Evolutionary conservation across 345 rosid species (phyloP).

Genomic region (Carallia pectinifolia): DNA sequence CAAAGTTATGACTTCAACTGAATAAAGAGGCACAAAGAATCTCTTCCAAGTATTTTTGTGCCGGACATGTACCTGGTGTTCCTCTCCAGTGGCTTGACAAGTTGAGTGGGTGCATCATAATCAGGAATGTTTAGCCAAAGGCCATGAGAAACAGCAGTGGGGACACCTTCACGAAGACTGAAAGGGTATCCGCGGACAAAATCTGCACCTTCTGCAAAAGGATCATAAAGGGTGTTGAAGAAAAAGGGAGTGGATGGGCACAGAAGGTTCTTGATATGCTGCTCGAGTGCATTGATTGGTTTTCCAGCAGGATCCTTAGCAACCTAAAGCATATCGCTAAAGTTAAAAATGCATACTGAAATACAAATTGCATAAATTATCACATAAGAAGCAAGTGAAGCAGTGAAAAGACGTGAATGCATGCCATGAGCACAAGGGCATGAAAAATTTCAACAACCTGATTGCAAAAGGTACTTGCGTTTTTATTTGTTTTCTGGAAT

Average conservation of each 20-base stretch:
- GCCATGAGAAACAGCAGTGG: conserved; percentile 94
- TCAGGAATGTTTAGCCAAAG: conserved; percentile 99
- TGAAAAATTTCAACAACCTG: too few species aligned
- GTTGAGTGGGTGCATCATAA: conserved; percentile 98
- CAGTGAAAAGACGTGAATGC: background rate
- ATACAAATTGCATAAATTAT: background rate
- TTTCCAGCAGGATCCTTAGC: conserved; percentile 86
- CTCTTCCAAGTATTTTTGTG: background rate
- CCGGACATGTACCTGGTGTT: conserved; percentile 63
- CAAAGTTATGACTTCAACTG: background rate
- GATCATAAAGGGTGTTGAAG: conserved; percentile 97
- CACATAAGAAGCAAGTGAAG: background rate
- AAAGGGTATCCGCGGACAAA: conserved; percentile 98
- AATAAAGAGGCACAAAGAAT: background rate
- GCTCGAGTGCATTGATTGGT: conserved; percentile 84
- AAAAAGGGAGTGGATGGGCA: conserved; percentile 84
- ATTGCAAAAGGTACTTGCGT: too few species aligned
- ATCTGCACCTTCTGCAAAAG: conserved; percentile 84
- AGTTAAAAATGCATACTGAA: background rate
- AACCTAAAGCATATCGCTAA: conserved; percentile 43
- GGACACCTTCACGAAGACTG: conserved; percentile 90
- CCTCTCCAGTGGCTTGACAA: conserved; percentile 91
- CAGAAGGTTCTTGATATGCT: conserved; percentile 90
- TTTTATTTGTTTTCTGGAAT: too few species aligned
- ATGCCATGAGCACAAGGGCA: too few species aligned